Percentiles rank a stretch among this genome's conserved stretches.
phyloP scores from a whole-genome alignment of 1,284 basidiomycete genomes.

The Apiotrichum porosum region DNA sequence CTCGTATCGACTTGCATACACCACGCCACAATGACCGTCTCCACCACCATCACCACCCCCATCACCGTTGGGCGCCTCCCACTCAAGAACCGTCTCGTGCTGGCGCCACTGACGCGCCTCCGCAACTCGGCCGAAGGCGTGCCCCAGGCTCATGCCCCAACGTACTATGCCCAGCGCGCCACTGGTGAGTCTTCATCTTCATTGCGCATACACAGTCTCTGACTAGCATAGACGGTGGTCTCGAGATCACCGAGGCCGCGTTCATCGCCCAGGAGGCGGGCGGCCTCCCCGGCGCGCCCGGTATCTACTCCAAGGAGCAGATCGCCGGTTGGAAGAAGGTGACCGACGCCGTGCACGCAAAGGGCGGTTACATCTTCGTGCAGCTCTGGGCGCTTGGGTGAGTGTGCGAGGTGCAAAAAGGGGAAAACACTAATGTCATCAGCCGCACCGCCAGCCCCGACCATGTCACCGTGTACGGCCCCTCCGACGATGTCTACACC shows the following conservation, averaged over 20 bases:
- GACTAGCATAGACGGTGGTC: slow-evolving; percentile 35
- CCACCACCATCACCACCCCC: slow-evolving; percentile 24
- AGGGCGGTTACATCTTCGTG: slow-evolving; percentile 52
- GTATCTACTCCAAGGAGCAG: slow-evolving; percentile 34
- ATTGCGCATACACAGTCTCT: neutral
- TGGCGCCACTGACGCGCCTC: slow-evolving; percentile 44
- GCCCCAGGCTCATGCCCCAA: slow-evolving; percentile 26
- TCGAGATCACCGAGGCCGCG: slow-evolving; percentile 44
- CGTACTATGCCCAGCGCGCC: slow-evolving; percentile 46
- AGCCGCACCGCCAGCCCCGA: slow-evolving; percentile 14
- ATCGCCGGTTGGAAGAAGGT: slow-evolving; percentile 42
- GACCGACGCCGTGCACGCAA: slow-evolving; percentile 51
- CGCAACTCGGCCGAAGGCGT: slow-evolving; percentile 26
- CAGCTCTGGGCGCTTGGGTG: slow-evolving; percentile 56
- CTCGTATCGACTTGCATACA: too few species aligned
- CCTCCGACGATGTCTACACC: slow-evolving; percentile 54
- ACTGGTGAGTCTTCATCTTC: slow-evolving; percentile 6
- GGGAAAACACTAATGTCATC: too few species aligned
- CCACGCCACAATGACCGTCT: neutral
- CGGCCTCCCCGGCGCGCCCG: slow-evolving; percentile 24
- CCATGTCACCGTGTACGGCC: slow-evolving; percentile 50
- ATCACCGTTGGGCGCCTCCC: slow-evolving; percentile 22
- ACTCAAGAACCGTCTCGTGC: slow-evolving; percentile 42
- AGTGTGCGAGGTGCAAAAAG: too few species aligned
- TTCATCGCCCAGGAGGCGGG: slow-evolving; percentile 26